Evolutionary conservation across 176 grass and related monocot species (phyloP).

Genomic region (Eleusine coracana): DNA sequence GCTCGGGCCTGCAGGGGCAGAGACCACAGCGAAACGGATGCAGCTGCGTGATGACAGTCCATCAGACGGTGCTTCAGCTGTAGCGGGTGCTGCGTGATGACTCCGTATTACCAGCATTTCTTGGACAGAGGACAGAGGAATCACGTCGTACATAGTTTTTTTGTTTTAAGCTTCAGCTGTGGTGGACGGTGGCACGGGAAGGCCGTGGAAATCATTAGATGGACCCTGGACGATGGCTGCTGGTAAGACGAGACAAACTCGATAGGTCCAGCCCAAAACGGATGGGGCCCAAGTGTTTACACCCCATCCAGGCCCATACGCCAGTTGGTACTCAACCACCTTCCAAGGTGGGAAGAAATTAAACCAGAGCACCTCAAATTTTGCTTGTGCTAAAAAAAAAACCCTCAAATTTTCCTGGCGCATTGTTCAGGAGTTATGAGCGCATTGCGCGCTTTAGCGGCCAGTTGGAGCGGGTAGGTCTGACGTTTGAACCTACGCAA

Average conservation of each 20-base stretch:
- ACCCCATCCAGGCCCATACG: neutral
- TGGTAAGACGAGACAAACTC: neutral
- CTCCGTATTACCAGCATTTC: neutral
- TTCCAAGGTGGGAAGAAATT: neutral
- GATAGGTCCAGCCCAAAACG: constrained; percentile 8
- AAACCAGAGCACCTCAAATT: neutral
- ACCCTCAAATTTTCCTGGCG: neutral
- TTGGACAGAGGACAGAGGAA: neutral
- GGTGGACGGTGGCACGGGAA: neutral
- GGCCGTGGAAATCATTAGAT: neutral
- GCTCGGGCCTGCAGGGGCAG: neutral
- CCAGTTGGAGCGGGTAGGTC: neutral
- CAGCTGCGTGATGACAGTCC: too few relatives aligned
- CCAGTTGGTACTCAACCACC: neutral
- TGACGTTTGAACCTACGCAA: neutral
- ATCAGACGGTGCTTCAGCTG: neutral
- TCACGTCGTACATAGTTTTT: neutral
- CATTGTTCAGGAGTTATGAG: neutral
- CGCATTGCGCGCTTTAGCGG: neutral
- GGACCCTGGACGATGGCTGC: neutral
- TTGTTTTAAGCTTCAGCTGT: neutral
- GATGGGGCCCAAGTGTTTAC: neutral
- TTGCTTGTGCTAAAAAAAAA: neutral
- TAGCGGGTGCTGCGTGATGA: too few relatives aligned
- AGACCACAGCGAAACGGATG: neutral